Percentiles rank a stretch among this genome's conserved stretches.
Evolutionary conservation across 108 stramenopile species (phyloP).

Genomic region (Pseudonitzschia delicatissima): DNA sequence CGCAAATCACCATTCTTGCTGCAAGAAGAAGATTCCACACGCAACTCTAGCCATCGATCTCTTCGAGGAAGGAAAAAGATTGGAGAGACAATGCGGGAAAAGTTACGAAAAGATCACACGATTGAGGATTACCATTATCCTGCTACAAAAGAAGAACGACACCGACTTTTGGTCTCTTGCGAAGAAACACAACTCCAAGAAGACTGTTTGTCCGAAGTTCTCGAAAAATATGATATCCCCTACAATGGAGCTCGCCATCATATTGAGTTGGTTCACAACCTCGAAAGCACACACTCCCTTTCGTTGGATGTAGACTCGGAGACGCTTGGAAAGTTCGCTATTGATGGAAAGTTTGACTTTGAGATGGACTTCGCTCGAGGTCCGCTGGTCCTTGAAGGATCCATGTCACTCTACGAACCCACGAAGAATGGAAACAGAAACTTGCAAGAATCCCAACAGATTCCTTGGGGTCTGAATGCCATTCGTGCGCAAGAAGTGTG

Average conservation of each 20-base stretch:
- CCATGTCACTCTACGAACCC: not conserved
- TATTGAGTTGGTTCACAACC: not conserved
- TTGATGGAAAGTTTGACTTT: not conserved
- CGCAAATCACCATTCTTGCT: not conserved
- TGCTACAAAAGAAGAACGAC: not conserved
- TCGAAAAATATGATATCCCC: not conserved
- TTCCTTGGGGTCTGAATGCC: constrained; percentile 16
- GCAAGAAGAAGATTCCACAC: not conserved
- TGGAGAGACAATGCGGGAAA: not conserved
- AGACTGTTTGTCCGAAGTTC: not conserved
- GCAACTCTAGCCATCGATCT: not conserved
- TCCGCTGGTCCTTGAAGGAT: constrained; percentile 2
- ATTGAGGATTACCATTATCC: not conserved
- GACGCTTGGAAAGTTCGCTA: not conserved
- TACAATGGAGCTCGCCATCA: not conserved
- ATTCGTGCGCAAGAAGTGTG: constrained; percentile 25
- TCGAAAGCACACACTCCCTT: not conserved
- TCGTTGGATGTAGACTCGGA: constrained; percentile 3
- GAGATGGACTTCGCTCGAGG: not conserved
- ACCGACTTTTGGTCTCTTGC: constrained; percentile 7
- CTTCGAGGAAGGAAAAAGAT: not conserved
- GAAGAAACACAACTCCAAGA: not conserved
- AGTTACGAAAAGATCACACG: not conserved
- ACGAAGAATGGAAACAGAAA: not conserved
- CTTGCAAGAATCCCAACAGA: constrained; percentile 4